Percentiles rank a stretch among this genome's conserved stretches.
These are phyloP conservation scores for Paraglomus brasilianum DNA, from an alignment of 192 early-diverging fungal genomes.

Conservation along the genomic window DNA sequence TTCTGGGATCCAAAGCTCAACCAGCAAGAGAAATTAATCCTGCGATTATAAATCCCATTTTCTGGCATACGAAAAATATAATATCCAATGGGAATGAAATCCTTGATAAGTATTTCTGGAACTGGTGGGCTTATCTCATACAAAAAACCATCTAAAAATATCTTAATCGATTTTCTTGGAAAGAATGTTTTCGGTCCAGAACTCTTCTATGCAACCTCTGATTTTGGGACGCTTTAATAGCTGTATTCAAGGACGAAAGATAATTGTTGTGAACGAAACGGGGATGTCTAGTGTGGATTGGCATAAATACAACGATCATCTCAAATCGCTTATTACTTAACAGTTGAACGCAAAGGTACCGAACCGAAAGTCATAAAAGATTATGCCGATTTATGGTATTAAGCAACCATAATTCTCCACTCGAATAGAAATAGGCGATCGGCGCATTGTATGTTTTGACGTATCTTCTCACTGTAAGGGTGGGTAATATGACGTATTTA, in stretches of 20 bases:
- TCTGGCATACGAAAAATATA: slow-evolving; percentile 14
- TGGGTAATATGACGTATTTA: neutral
- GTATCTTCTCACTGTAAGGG: neutral
- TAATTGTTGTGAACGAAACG: slow-evolving; percentile 1
- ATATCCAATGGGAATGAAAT: slow-evolving; percentile 9
- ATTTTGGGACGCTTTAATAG: neutral
- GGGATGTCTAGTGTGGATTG: slow-evolving; percentile 5
- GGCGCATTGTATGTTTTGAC: neutral
- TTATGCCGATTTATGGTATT: neutral
- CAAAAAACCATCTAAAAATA: slow-evolving; percentile 19
- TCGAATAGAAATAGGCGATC: neutral
- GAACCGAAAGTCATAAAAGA: neutral
- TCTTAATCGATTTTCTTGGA: slow-evolving; percentile 16
- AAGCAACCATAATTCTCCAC: neutral
- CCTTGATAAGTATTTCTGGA: slow-evolving; percentile 13
- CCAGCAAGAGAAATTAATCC: slow-evolving; percentile 10
- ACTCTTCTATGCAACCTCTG: slow-evolving; percentile 19
- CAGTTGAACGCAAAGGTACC: neutral
- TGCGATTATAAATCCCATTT: neutral
- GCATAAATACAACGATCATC: too few relatives aligned
- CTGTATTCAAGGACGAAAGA: neutral
- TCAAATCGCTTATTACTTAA: slow-evolving; percentile 14
- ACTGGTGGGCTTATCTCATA: neutral
- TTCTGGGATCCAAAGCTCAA: slow-evolving; percentile 10
- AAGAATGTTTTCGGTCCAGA: slow-evolving; percentile 9